Percentiles rank a stretch among this genome's conserved stretches.
phyloP scores from a whole-genome alignment of 176 grass and related monocot species.

The Musa itinerans region DNA sequence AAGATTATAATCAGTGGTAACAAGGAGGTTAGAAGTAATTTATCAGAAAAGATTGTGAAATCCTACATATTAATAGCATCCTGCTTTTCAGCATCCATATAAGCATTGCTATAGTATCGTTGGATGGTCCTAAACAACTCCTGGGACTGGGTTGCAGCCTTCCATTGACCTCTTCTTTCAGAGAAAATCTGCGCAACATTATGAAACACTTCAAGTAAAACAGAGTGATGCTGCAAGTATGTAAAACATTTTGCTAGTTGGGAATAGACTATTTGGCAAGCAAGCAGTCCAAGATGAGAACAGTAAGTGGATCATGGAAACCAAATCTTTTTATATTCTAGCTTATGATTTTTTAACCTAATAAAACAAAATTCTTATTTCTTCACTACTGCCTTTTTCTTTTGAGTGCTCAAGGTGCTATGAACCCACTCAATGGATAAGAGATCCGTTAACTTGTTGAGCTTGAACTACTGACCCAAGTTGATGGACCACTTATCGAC shows the following conservation, averaged over 20 bases:
- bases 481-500: too few species aligned
- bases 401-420: too few species aligned
- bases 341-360: too few species aligned
- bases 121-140: conserved; percentile 93
- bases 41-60: conserved; percentile 1
- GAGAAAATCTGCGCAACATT: conserved; percentile 60
- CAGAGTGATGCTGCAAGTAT: not conserved
- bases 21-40: not conserved
- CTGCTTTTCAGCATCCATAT: conserved; percentile 95
- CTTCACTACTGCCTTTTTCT: too few species aligned
- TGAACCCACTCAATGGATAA: too few species aligned
- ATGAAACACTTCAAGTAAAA: not conserved
- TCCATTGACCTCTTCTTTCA: conserved; percentile 95
- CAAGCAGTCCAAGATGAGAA: not conserved
- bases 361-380: too few species aligned
- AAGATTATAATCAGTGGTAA: not conserved
- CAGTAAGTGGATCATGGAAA: too few species aligned
- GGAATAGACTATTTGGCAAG: not conserved
- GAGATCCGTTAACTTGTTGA: too few species aligned
- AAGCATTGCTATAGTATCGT: conserved; percentile 90
- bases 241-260: not conserved
- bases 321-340: too few species aligned
- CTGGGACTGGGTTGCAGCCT: conserved; percentile 85
- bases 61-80: conserved; percentile 97
- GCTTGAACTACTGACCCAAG: too few species aligned